Percentiles rank a stretch among this genome's conserved stretches.
These are phyloP conservation scores for Auriscalpium orientale DNA, from an alignment of 768 basidiomycete genomes.

Conservation along the genomic window DNA sequence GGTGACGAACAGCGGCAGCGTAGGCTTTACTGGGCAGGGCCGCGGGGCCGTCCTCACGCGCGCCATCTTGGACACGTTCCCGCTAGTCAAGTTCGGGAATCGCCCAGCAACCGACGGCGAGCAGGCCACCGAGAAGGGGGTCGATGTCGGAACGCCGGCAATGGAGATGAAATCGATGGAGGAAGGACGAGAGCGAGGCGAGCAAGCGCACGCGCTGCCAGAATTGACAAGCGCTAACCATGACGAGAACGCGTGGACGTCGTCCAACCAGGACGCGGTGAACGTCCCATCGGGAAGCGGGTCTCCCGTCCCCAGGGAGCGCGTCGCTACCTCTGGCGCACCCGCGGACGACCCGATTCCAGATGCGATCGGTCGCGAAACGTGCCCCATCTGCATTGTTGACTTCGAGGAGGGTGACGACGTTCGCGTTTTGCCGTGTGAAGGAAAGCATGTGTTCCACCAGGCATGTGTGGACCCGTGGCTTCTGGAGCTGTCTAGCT, in stretches of 20 bases:
- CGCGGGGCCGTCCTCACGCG: conserved; percentile 46
- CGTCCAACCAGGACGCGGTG: background rate
- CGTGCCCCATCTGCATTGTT: conserved; percentile 91
- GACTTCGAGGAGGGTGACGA: conserved; percentile 95
- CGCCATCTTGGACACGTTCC: conserved; percentile 94
- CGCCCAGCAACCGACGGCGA: conserved; percentile 18
- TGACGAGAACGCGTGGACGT: background rate
- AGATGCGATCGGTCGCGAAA: conserved; percentile 68
- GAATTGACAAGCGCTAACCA: background rate
- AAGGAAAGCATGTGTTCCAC: conserved; percentile 87
- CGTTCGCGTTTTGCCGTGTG: conserved; percentile 83
- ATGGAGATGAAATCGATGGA: conserved; percentile 1
- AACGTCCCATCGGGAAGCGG: background rate
- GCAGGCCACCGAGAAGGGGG: conserved; percentile 4
- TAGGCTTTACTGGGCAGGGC: conserved; percentile 34
- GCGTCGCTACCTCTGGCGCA: background rate
- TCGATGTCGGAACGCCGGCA: background rate
- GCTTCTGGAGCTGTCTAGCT: conserved; percentile 83
- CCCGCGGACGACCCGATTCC: conserved; percentile 41
- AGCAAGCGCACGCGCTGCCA: background rate
- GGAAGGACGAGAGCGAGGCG: background rate
- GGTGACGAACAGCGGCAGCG: conserved; percentile 44
- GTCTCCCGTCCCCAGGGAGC: background rate
- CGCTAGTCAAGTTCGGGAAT: conserved; percentile 76
- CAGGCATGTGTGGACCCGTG: conserved; percentile 88